A percentile compares a stretch with the other conserved stretches of the same genome.
Evolutionary conservation across 768 basidiomycete species (phyloP).

Genomic region (Leccinum incarnatum): DNA sequence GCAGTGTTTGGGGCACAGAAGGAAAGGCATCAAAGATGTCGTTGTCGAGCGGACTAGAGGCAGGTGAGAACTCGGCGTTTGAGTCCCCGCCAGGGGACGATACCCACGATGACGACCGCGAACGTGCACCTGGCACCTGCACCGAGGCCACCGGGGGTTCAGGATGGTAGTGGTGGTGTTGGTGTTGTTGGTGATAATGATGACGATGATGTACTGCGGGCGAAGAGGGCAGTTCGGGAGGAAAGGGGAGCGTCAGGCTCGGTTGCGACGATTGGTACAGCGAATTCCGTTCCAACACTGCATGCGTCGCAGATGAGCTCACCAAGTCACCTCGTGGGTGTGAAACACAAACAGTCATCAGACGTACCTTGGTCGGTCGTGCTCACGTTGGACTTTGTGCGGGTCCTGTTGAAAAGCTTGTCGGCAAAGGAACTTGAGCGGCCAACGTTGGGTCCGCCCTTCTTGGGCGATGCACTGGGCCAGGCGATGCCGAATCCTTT

Average conservation of each 20-base stretch:
- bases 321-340: background rate
- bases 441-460: constrained; percentile 38
- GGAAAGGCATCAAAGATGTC: constrained; percentile 73
- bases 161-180: background rate
- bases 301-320: background rate
- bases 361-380: constrained; percentile 43
- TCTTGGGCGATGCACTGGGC: constrained; percentile 54
- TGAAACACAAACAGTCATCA: background rate
- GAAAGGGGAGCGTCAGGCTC: constrained; percentile 21
- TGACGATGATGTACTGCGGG: background rate
- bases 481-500: constrained; percentile 39
- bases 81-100: constrained; percentile 39
- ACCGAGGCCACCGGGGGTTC: background rate
- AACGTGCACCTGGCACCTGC: background rate
- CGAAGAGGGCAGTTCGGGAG: constrained; percentile 10
- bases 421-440: constrained; percentile 60
- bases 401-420: constrained; percentile 52
- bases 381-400: constrained; percentile 55
- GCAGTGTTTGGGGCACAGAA: constrained; percentile 55
- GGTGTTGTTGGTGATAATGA: background rate
- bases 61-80: constrained; percentile 39
- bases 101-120: constrained; percentile 41
- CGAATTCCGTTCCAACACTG: constrained; percentile 26
- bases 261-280: constrained; percentile 27
- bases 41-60: constrained; percentile 44